Evolutionary conservation across 176 grass and related monocot species (phyloP).

Genomic region (Saccharum spontaneum): DNA sequence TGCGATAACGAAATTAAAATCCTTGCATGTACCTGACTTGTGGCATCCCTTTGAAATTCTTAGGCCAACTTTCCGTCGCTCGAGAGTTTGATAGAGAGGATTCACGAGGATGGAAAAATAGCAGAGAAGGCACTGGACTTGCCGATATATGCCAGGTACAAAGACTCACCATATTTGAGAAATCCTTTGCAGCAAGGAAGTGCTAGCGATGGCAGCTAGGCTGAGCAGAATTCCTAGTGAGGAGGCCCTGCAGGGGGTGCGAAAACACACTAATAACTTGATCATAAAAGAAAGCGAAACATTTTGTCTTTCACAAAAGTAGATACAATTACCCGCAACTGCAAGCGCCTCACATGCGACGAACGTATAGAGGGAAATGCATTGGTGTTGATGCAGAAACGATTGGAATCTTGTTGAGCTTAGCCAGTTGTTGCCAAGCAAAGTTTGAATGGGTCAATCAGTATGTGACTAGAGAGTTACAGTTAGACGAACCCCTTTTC

Average conservation of each 20-base stretch:
- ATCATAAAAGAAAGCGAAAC: neutral
- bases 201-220: slow-evolving; percentile 1
- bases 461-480: too few relatives aligned
- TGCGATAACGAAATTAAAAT: too few relatives aligned
- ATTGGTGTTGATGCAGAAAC: slow-evolving; percentile 6
- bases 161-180: slow-evolving; percentile 64
- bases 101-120: slow-evolving; percentile 83
- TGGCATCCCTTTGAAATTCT: slow-evolving; percentile 26
- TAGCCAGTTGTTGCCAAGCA: neutral
- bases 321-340: neutral
- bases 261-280: neutral
- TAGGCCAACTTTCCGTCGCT: slow-evolving; percentile 87
- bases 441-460: too few relatives aligned
- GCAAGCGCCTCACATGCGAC: neutral
- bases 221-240: slow-evolving; percentile 29
- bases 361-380: neutral
- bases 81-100: slow-evolving; percentile 88
- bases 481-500: too few relatives aligned
- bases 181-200: slow-evolving; percentile 39
- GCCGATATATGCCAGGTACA: slow-evolving; percentile 61
- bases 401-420: neutral
- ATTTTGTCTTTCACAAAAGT: neutral
- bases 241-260: neutral
- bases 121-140: slow-evolving; percentile 75
- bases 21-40: slow-evolving; percentile 13